These are phyloP conservation scores for Curvularia verruculosa DNA, from an alignment of 2,329 filamentous ascomycete genomes.

Conservation along the genomic window DNA sequence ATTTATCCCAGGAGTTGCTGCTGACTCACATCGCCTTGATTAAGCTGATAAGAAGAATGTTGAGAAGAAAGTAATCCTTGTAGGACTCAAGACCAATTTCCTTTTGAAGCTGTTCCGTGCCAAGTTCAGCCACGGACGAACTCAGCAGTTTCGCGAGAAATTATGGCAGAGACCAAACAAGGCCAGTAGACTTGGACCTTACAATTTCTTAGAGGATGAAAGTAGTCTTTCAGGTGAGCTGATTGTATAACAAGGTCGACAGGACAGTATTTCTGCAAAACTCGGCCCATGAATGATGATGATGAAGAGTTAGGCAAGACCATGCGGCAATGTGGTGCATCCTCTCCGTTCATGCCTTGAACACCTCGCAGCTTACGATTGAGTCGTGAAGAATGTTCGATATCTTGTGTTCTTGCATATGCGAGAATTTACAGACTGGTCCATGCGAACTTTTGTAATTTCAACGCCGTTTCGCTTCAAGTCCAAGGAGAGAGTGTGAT, in stretches of 20 bases:
- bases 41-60: not conserved
- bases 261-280: not conserved
- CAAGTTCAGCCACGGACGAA: not conserved
- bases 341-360: not conserved
- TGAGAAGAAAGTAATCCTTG: not conserved
- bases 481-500: not conserved
- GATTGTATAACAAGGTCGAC: not conserved
- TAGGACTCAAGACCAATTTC: not conserved
- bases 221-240: not conserved
- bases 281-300: not conserved
- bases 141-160: not conserved
- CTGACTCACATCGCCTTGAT: not conserved
- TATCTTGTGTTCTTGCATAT: not conserved
- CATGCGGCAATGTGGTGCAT: not conserved
- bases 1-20: not conserved
- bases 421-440: not conserved
- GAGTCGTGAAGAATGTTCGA: not conserved
- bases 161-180: not conserved
- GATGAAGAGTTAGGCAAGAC: not conserved
- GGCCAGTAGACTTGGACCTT: no score
- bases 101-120: not conserved
- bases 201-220: no score
- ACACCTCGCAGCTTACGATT: not conserved
- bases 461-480: not conserved
- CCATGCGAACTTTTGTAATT: not conserved